These are phyloP conservation scores for Paraphoma chrysanthemicola DNA, from an alignment of 2,329 filamentous ascomycete species.

Conservation along the genomic window DNA sequence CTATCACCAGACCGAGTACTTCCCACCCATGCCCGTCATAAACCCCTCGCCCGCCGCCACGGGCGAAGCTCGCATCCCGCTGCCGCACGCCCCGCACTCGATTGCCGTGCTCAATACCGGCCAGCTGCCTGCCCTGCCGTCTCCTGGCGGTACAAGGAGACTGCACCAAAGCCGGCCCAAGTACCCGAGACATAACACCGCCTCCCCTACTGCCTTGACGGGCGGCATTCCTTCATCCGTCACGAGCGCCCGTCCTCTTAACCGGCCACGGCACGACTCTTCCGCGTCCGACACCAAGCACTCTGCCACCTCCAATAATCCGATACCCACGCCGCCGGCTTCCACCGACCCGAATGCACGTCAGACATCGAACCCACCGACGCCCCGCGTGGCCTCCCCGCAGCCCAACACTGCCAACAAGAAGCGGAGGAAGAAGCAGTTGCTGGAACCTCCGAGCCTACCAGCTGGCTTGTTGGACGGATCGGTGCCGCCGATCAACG, in stretches of 20 bases:
- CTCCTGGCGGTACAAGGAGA: constrained; percentile 73
- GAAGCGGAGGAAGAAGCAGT: constrained; percentile 53
- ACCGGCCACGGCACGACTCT: constrained; percentile 49
- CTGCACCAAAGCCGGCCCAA: constrained; percentile 61
- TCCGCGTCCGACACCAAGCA: constrained; percentile 54
- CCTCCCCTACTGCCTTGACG: constrained; percentile 74
- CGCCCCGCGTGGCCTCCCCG: constrained; percentile 59
- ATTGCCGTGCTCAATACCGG: constrained; percentile 84
- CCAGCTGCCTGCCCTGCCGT: constrained; percentile 80
- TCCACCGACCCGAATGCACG: constrained; percentile 53
- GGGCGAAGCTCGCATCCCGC: constrained; percentile 45
- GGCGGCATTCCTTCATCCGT: constrained; percentile 49
- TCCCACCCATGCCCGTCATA: constrained; percentile 68
- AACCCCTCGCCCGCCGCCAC: constrained; percentile 50
- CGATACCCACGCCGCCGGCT: constrained; percentile 63
- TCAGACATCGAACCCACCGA: constrained; percentile 53
- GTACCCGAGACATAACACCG: constrained; percentile 75
- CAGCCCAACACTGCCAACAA: constrained; percentile 53
- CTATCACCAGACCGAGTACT: constrained; percentile 80
- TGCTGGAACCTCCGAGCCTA: constrained; percentile 48
- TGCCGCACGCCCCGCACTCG: constrained; percentile 58
- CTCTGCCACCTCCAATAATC: constrained; percentile 53
- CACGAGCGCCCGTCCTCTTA: constrained; percentile 35
- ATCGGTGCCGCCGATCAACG: constrained; percentile 92
- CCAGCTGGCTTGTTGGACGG: constrained; percentile 73